These are phyloP conservation scores for Aphanomyces stellatus DNA, from an alignment of 352 stramenopile genomes.

Conservation along the genomic window DNA sequence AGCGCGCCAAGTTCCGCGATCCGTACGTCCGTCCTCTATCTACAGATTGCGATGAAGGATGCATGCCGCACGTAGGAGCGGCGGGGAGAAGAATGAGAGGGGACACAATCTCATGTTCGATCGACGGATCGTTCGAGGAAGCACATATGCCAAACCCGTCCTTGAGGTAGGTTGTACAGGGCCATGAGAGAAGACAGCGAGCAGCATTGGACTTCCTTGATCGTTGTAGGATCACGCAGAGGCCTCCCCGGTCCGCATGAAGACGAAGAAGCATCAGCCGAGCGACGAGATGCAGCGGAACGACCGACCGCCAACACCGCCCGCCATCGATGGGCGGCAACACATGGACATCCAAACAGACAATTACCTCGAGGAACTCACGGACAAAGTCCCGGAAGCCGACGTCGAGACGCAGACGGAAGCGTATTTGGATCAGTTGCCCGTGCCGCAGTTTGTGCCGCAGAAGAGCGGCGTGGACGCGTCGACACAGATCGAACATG, in stretches of 20 bases:
- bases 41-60: neutral
- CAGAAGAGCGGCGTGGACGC: slow-evolving; percentile 81
- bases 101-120: slow-evolving; percentile 93
- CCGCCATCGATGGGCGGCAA: slow-evolving; percentile 67
- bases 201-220: too few relatives aligned
- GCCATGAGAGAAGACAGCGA: too few relatives aligned
- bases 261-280: slow-evolving; percentile 25
- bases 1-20: slow-evolving; percentile 52
- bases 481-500: slow-evolving; percentile 86
- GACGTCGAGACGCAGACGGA: slow-evolving; percentile 90
- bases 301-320: slow-evolving; percentile 61
- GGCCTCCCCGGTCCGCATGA: slow-evolving; percentile 18
- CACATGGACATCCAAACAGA: slow-evolving; percentile 95
- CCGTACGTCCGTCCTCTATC: slow-evolving; percentile 23
- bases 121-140: slow-evolving; percentile 88
- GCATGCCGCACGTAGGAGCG: neutral
- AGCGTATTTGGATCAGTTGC: slow-evolving; percentile 75
- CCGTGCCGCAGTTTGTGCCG: slow-evolving; percentile 78
- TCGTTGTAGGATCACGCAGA: slow-evolving; percentile 33
- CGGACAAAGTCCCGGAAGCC: slow-evolving; percentile 80
- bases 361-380: slow-evolving; percentile 91
- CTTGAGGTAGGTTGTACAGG: slow-evolving; percentile 22
- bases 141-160: slow-evolving; percentile 80
- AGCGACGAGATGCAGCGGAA: slow-evolving; percentile 24
- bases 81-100: slow-evolving; percentile 31